These are phyloP conservation scores for Scenedesmus sp. DNA, from an alignment of 163 green algal genomes.

Conservation along the genomic window DNA sequence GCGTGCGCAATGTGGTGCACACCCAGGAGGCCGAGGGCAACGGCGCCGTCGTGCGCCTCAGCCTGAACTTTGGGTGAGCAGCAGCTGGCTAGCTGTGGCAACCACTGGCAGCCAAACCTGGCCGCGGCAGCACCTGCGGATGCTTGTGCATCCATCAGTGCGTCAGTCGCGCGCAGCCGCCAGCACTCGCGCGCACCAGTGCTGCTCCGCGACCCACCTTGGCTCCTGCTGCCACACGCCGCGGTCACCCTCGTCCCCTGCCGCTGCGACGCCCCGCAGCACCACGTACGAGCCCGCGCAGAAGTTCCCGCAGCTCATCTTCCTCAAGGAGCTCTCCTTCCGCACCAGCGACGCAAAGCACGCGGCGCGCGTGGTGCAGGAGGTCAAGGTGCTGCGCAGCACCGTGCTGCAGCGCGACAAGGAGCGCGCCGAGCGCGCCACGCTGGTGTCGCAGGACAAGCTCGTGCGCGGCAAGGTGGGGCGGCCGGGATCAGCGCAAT, in stretches of 20 bases:
- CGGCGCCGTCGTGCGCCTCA: slow-evolving; percentile 92
- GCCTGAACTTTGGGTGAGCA: slow-evolving; percentile 61
- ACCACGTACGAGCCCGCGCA: slow-evolving; percentile 82
- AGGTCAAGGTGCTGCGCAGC: slow-evolving; percentile 94
- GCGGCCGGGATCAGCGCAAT: neutral
- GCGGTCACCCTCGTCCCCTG: too few species aligned
- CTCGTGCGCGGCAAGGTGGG: slow-evolving; percentile 84
- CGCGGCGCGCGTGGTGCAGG: slow-evolving; percentile 76
- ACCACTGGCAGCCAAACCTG: too few species aligned
- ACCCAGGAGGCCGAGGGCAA: slow-evolving; percentile 74
- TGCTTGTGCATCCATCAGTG: neutral
- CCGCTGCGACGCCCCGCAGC: neutral
- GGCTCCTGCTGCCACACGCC: too few species aligned
- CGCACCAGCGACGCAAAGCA: slow-evolving; percentile 86
- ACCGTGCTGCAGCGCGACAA: slow-evolving; percentile 89
- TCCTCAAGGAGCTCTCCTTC: slow-evolving; percentile 98
- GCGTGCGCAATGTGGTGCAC: slow-evolving; percentile 90
- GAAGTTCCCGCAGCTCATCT: slow-evolving; percentile 80
- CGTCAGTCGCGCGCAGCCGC: too few species aligned
- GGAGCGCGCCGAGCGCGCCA: slow-evolving; percentile 94
- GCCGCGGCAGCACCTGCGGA: neutral
- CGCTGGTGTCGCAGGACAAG: slow-evolving; percentile 96
- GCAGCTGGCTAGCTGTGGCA: too few species aligned
- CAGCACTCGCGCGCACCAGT: too few species aligned
- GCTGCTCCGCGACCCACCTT: too few species aligned